Percentiles rank a stretch among this genome's conserved stretches.
These are phyloP conservation scores for Toxoplasma gondii DNA, from an alignment of 169 alveolate genomes.

Conservation along the genomic window DNA sequence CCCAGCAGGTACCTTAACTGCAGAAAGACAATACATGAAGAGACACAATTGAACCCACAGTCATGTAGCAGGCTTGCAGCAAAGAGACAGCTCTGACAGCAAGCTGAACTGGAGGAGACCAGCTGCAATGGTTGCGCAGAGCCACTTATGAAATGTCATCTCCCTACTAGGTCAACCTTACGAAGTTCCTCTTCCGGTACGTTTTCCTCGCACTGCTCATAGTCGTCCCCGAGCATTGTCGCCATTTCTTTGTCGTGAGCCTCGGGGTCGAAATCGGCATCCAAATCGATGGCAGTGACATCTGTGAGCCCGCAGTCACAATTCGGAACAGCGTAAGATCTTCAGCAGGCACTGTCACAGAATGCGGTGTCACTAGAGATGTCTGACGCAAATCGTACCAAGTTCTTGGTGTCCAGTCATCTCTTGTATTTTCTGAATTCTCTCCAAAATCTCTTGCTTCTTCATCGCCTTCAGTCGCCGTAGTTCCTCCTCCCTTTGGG, in stretches of 20 bases:
- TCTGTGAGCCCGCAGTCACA: slow-evolving; percentile 7
- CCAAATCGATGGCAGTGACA: slow-evolving; percentile 73
- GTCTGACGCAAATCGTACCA: slow-evolving; percentile 35
- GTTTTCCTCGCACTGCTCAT: slow-evolving; percentile 77
- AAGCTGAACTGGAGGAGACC: not conserved
- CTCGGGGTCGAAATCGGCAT: slow-evolving; percentile 82
- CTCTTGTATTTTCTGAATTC: slow-evolving; percentile 76
- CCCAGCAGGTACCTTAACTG: slow-evolving; percentile 65
- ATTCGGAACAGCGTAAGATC: not conserved
- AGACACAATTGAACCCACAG: not conserved
- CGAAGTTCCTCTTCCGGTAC: not conserved
- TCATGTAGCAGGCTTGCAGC: not conserved
- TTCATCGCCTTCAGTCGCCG: slow-evolving; percentile 78
- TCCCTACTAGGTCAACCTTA: not conserved
- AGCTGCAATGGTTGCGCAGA: not conserved
- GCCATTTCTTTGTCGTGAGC: slow-evolving; percentile 84
- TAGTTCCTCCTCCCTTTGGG: slow-evolving; percentile 78
- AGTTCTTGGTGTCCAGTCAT: slow-evolving; percentile 77
- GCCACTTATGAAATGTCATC: not conserved
- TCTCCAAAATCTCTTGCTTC: slow-evolving; percentile 82
- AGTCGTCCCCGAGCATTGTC: slow-evolving; percentile 80
- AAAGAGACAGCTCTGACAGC: not conserved
- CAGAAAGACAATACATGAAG: not conserved
- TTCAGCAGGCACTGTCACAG: not conserved
- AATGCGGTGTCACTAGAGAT: not conserved